phyloP scores from a whole-genome alignment of 1,139 yeast species.

The Suhomyces ambrosiae region DNA sequence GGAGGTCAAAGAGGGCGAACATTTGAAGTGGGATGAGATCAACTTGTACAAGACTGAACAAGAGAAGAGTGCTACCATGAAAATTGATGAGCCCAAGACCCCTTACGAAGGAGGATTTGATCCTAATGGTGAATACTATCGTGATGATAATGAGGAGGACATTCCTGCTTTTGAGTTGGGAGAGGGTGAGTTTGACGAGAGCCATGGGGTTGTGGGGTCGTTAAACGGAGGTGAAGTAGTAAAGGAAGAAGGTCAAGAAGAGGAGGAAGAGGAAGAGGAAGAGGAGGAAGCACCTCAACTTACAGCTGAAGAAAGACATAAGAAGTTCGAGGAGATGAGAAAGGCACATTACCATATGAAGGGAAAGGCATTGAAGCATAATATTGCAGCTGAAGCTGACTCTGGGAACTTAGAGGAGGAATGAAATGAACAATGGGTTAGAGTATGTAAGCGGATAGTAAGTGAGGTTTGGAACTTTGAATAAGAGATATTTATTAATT shows the following conservation, averaged over 20 bases:
- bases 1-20: slow-evolving; percentile 23
- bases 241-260: slow-evolving; percentile 34
- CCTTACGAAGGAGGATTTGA: slow-evolving; percentile 94
- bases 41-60: slow-evolving; percentile 67
- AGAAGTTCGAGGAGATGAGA: slow-evolving; percentile 71
- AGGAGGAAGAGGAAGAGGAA: slow-evolving; percentile 39
- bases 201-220: slow-evolving; percentile 24
- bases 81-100: slow-evolving; percentile 95
- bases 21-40: slow-evolving; percentile 73
- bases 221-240: slow-evolving; percentile 44
- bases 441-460: too few species aligned
- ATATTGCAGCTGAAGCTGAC: slow-evolving; percentile 34
- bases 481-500: too few species aligned
- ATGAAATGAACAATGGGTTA: neutral
- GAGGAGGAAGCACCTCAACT: slow-evolving; percentile 7
- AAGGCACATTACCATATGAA: slow-evolving; percentile 77
- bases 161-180: slow-evolving; percentile 48
- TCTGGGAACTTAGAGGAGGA: slow-evolving; percentile 8
- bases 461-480: too few species aligned
- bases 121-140: slow-evolving; percentile 81
- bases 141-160: slow-evolving; percentile 63
- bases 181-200: slow-evolving; percentile 38
- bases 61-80: slow-evolving; percentile 73
- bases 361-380: slow-evolving; percentile 52
- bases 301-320: slow-evolving; percentile 65